Percentiles rank a stretch among this genome's conserved stretches.
phyloP scores from a whole-genome alignment of 768 basidiomycete genomes.

The Phaffia tasmanica region DNA sequence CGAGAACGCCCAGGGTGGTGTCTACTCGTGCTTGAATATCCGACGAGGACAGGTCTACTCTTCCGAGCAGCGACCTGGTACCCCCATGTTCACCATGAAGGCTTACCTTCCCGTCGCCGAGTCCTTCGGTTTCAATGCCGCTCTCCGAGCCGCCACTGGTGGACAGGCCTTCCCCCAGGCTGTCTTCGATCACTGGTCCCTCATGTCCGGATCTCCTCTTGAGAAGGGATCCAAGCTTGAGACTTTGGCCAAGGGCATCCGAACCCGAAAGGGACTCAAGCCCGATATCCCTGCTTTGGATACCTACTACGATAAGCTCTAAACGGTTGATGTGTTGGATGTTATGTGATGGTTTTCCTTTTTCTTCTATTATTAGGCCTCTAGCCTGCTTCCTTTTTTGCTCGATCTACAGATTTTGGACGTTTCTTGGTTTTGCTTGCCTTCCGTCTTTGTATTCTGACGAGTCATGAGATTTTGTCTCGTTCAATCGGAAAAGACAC shows the following conservation, averaged over 20 bases:
- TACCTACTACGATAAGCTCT: conserved; percentile 83
- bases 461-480: too few relatives aligned
- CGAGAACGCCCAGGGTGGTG: conserved; percentile 92
- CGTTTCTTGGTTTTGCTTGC: too few relatives aligned
- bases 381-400: too few relatives aligned
- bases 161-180: conserved; percentile 98
- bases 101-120: conserved; percentile 45
- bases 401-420: too few relatives aligned
- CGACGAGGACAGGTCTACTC: conserved; percentile 97
- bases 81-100: conserved; percentile 99
- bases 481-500: too few relatives aligned
- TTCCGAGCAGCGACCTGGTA: conserved; percentile 91
- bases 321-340: conserved; percentile 16
- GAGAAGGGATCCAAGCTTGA: conserved; percentile 72
- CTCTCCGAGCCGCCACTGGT: conserved; percentile 77
- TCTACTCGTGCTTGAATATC: conserved; percentile 73
- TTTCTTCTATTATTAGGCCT: neutral
- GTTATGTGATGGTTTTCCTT: conserved; percentile 3
- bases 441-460: too few relatives aligned
- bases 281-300: conserved; percentile 59
- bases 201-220: conserved; percentile 48
- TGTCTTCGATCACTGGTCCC: conserved; percentile 57
- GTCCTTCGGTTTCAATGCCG: conserved; percentile 90
- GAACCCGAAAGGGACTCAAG: conserved; percentile 93
- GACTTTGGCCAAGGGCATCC: conserved; percentile 67